A percentile compares a stretch with the other conserved stretches of the same genome.
Conservation (phyloP, 306 rosid species). For the Crataegus laevigata region DNA sequence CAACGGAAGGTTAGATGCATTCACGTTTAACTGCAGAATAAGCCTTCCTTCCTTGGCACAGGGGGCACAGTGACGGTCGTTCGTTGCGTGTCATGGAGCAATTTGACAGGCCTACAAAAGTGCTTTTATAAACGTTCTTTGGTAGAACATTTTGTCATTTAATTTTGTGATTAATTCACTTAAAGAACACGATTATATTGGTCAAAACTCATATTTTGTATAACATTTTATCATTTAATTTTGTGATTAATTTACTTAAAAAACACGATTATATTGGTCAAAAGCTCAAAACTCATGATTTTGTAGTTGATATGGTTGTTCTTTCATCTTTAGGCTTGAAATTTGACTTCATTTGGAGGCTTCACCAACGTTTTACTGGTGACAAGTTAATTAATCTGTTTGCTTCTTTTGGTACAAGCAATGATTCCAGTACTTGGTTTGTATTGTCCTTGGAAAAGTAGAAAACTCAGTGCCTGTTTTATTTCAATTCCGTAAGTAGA, state of each 20-base stretch:
- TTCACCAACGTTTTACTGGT: neutral
- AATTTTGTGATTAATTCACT: neutral
- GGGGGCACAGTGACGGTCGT: neutral
- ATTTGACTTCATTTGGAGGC: neutral
- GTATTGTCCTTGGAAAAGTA: neutral
- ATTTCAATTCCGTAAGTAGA: neutral
- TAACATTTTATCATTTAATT: neutral
- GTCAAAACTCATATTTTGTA: neutral
- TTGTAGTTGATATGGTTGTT: neutral
- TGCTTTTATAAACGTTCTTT: neutral
- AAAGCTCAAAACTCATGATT: neutral
- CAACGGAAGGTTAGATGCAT: neutral
- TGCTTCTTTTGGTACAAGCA: neutral
- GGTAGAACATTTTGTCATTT: neutral
- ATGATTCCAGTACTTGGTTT: neutral
- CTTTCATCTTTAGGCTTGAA: neutral
- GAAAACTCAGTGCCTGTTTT: neutral
- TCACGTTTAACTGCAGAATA: neutral
- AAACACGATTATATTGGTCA: neutral
- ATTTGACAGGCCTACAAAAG: neutral
- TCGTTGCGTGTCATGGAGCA: neutral
- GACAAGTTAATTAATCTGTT: neutral
- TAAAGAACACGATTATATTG: neutral
- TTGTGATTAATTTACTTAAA: neutral
- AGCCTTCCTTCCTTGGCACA: neutral